These are phyloP conservation scores for Lipomyces anomalus DNA, from an alignment of 805 yeast genomes.

Conservation along the genomic window DNA sequence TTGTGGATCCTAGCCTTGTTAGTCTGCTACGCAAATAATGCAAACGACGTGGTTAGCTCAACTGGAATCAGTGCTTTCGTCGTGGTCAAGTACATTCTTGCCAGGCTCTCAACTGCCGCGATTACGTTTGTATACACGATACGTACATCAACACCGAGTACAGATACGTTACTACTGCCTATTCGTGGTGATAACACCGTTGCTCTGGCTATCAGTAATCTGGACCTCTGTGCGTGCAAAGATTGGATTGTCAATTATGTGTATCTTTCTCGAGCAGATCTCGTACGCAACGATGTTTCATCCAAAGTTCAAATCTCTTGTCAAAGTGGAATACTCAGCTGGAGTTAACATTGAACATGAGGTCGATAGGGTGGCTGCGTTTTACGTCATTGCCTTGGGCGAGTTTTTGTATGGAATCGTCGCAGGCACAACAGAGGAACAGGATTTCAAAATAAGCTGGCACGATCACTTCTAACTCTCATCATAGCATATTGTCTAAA, in stretches of 20 bases:
- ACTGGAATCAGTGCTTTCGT: constrained; percentile 40
- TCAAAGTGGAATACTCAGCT: constrained; percentile 46
- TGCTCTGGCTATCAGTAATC: constrained; percentile 37
- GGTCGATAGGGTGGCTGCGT: constrained; percentile 54
- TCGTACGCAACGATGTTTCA: constrained; percentile 40
- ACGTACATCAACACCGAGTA: constrained; percentile 40
- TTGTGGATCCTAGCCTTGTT: constrained; percentile 49
- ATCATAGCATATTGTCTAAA: constrained; percentile 45
- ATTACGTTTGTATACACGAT: constrained; percentile 40
- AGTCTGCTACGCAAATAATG: constrained; percentile 48
- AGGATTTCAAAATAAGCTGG: constrained; percentile 42
- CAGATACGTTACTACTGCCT: constrained; percentile 44
- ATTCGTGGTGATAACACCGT: constrained; percentile 2
- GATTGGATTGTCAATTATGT: constrained; percentile 41
- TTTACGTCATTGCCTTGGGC: constrained; percentile 60
- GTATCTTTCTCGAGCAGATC: constrained; percentile 40
- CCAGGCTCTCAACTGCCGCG: constrained; percentile 39
- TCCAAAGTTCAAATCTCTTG: constrained; percentile 42
- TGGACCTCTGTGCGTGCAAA: constrained; percentile 40
- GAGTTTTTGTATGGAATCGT: constrained; percentile 54
- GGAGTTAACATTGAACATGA: constrained; percentile 64
- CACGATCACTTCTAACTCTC: constrained; percentile 46
- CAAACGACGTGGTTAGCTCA: constrained; percentile 37
- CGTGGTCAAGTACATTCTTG: constrained; percentile 45
- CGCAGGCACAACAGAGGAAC: constrained; percentile 42